phyloP scores from a whole-genome alignment of 139 green algal species.

The Pleodorina starrii region DNA sequence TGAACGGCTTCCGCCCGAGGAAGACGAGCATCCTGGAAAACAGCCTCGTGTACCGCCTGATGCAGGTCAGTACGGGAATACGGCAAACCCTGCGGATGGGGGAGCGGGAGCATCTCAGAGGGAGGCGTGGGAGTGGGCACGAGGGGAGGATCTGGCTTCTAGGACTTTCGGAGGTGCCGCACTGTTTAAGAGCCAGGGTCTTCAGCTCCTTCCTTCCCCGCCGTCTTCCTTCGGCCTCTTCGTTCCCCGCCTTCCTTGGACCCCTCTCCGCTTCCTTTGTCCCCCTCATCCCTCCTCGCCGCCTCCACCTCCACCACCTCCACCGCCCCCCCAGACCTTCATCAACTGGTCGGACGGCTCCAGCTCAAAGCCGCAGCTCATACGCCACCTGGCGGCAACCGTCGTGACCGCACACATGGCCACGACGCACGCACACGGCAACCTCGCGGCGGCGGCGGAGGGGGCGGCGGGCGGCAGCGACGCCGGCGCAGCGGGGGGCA shows the following conservation, averaged over 20 bases:
- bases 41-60: slow-evolving; percentile 22
- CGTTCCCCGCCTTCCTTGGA: no score
- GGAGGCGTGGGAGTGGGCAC: neutral
- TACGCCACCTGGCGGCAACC: neutral
- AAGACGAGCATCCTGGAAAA: neutral
- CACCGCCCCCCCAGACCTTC: neutral
- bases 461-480: neutral
- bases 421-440: no score
- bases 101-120: neutral
- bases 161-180: neutral
- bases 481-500: neutral
- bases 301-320: neutral
- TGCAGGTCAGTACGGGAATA: slow-evolving; percentile 14
- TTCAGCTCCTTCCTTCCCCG: no score
- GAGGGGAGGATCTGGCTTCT: neutral
- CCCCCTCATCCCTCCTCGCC: no score
- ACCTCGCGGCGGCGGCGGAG: neutral
- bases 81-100: no score
- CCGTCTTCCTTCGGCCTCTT: no score
- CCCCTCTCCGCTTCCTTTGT: no score
- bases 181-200: no score
- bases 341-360: slow-evolving; percentile 16
- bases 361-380: slow-evolving; percentile 7
- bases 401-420: neutral
- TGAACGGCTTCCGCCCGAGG: neutral